A percentile compares a stretch with the other conserved stretches of the same genome.
Evolutionary conservation across 805 yeast species (phyloP).

Genomic region (Cyberlindnera amylophila): DNA sequence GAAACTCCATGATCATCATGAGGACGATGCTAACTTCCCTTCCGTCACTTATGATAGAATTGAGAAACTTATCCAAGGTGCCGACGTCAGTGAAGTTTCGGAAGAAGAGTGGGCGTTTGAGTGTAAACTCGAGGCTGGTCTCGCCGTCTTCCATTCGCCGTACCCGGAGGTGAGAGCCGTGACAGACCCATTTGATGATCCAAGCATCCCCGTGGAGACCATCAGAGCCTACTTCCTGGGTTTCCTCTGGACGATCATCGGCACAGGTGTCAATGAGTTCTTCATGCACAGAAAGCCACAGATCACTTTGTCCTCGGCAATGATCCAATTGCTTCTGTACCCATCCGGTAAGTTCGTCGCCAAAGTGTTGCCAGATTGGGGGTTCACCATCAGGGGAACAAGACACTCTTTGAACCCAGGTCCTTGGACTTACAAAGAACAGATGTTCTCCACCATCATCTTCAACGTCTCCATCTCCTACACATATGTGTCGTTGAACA

Average conservation of each 20-base stretch:
- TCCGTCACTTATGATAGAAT: constrained; percentile 25
- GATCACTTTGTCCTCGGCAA: constrained; percentile 39
- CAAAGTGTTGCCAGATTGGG: constrained; percentile 42
- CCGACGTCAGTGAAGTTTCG: constrained; percentile 18
- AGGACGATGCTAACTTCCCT: constrained; percentile 46
- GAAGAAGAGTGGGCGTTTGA: constrained; percentile 24
- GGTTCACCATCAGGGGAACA: constrained; percentile 35
- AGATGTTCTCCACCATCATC: constrained; percentile 54
- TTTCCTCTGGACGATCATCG: constrained; percentile 45
- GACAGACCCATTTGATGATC: constrained; percentile 50
- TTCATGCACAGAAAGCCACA: constrained; percentile 52
- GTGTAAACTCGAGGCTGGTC: constrained; percentile 32
- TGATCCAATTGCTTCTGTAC: constrained; percentile 42
- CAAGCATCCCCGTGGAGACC: constrained; percentile 46
- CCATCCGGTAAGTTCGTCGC: constrained; percentile 41
- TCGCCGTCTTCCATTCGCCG: constrained; percentile 40
- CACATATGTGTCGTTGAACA: constrained; percentile 34
- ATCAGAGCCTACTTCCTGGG: constrained; percentile 37
- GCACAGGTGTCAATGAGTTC: constrained; percentile 52
- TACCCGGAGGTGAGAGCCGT: constrained; percentile 67
- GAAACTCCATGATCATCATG: constrained; percentile 38
- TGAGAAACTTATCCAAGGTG: constrained; percentile 26
- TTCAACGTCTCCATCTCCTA: constrained; percentile 33
- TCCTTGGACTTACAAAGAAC: constrained; percentile 62
- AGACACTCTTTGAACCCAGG: constrained; percentile 51